Evolutionary conservation across 768 basidiomycete species (phyloP).

Genomic region (Chalciporus pseudorubinellus): DNA sequence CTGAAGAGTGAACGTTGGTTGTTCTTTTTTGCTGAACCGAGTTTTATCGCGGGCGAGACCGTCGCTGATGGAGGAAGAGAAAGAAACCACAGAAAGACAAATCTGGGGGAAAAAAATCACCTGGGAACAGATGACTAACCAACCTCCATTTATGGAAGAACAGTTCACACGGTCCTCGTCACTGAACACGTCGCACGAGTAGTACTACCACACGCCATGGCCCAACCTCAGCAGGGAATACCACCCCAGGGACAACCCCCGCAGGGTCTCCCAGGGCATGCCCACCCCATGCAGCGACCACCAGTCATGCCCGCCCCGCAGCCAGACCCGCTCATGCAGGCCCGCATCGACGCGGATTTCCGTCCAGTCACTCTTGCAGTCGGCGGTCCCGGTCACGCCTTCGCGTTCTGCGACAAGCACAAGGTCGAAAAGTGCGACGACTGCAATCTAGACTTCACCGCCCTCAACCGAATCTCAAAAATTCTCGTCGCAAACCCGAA

Average conservation of each 20-base stretch:
- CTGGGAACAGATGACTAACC: conserved; percentile 29
- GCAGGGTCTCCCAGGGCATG: conserved; percentile 44
- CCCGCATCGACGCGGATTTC: conserved; percentile 74
- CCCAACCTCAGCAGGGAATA: conserved; percentile 47
- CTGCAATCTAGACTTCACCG: conserved; percentile 71
- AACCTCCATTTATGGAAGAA: neutral
- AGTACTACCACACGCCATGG: conserved; percentile 43
- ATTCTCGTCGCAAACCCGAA: conserved; percentile 67
- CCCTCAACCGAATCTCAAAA: conserved; percentile 74
- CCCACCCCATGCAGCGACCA: conserved; percentile 30
- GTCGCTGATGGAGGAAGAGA: conserved; percentile 29
- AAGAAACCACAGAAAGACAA: conserved; percentile 17
- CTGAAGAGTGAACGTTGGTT: conserved; percentile 31
- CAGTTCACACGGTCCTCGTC: conserved; percentile 13
- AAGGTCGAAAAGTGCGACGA: conserved; percentile 69
- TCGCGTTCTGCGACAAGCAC: conserved; percentile 65
- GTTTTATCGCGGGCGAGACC: conserved; percentile 20
- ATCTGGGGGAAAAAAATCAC: conserved; percentile 24
- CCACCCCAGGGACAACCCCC: neutral
- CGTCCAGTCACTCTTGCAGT: conserved; percentile 54
- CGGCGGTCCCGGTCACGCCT: conserved; percentile 48
- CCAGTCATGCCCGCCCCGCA: conserved; percentile 43
- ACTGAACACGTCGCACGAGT: neutral
- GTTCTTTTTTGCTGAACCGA: conserved; percentile 25
- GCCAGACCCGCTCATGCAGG: conserved; percentile 73